A percentile compares a stretch with the other conserved stretches of the same genome.
Evolutionary conservation across 768 basidiomycete genomes (phyloP).

Genomic region (Flagelloscypha sp.): DNA sequence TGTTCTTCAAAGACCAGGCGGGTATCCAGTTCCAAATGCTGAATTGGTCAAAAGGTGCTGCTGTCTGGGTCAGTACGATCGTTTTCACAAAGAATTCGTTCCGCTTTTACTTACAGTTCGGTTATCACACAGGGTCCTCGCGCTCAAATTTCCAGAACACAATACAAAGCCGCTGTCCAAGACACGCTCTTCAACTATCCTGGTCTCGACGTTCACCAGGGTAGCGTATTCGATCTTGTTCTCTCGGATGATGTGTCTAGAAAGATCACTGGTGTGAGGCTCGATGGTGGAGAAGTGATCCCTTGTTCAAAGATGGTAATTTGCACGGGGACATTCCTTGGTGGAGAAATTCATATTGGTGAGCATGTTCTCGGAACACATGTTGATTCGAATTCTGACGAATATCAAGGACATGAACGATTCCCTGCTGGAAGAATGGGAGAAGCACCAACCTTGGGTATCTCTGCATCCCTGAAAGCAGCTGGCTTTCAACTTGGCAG

Average conservation of each 20-base stretch:
- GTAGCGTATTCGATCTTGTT: slow-evolving; percentile 72
- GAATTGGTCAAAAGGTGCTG: slow-evolving; percentile 79
- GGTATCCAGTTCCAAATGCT: slow-evolving; percentile 85
- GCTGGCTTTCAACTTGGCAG: slow-evolving; percentile 81
- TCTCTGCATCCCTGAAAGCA: slow-evolving; percentile 64
- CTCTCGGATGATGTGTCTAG: slow-evolving; percentile 45
- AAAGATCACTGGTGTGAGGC: slow-evolving; percentile 52
- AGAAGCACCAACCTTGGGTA: slow-evolving; percentile 62
- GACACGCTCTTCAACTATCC: slow-evolving; percentile 53
- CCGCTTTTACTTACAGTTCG: slow-evolving; percentile 1
- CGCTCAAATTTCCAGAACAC: slow-evolving; percentile 78
- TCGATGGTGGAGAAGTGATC: slow-evolving; percentile 68
- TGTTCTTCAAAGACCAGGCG: slow-evolving; percentile 54
- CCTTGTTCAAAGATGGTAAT: slow-evolving; percentile 76
- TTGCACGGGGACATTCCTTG: slow-evolving; percentile 87
- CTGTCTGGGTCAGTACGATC: slow-evolving; percentile 66
- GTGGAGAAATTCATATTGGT: slow-evolving; percentile 90
- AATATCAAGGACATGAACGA: slow-evolving; percentile 48
- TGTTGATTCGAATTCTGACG: neutral
- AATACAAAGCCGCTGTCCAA: slow-evolving; percentile 84
- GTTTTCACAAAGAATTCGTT: neutral
- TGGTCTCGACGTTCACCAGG: slow-evolving; percentile 60
- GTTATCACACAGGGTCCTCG: slow-evolving; percentile 60
- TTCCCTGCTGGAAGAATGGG: slow-evolving; percentile 74
- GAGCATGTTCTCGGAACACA: slow-evolving; percentile 3